These are phyloP conservation scores for Ceratocystis cacaofunesta DNA, from an alignment of 2,329 filamentous ascomycete genomes.

Conservation along the genomic window DNA sequence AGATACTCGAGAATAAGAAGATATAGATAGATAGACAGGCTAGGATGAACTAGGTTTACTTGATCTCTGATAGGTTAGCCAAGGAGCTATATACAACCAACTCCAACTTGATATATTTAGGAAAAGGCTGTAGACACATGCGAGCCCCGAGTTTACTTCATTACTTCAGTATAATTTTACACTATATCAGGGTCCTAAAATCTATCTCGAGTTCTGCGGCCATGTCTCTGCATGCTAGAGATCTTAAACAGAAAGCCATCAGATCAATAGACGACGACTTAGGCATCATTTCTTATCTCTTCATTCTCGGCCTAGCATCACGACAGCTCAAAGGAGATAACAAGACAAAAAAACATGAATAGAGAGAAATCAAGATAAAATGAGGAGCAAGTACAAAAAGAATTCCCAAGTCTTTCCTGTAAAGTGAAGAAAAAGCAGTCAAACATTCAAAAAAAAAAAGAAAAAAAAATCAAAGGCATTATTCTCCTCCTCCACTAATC, in stretches of 20 bases:
- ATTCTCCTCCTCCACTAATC: constrained; percentile 1
- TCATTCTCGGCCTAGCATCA: background rate
- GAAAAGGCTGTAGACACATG: background rate
- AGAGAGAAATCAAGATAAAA: constrained; percentile 19
- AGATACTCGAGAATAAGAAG: constrained; percentile 11
- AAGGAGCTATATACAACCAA: no score
- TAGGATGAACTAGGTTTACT: background rate
- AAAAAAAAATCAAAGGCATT: constrained; percentile 18
- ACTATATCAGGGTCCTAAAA: background rate
- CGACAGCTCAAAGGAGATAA: constrained; percentile 8
- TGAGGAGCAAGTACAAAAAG: constrained; percentile 22
- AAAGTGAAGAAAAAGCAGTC: constrained; percentile 6
- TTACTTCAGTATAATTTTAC: background rate
- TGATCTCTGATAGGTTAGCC: no score
- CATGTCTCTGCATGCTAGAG: background rate
- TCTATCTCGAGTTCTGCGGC: no score
- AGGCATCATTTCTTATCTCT: background rate
- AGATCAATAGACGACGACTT: background rate
- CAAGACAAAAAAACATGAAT: constrained; percentile 14
- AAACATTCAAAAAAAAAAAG: constrained; percentile 22
- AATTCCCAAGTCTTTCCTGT: constrained; percentile 8
- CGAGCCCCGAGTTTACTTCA: background rate
- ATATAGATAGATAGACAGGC: background rate
- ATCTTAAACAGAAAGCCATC: background rate
- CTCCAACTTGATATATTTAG: no score